Base-by-base conservation (phyloP, 306 rosid genomes). In the peach (Prunus persica) region DNA sequence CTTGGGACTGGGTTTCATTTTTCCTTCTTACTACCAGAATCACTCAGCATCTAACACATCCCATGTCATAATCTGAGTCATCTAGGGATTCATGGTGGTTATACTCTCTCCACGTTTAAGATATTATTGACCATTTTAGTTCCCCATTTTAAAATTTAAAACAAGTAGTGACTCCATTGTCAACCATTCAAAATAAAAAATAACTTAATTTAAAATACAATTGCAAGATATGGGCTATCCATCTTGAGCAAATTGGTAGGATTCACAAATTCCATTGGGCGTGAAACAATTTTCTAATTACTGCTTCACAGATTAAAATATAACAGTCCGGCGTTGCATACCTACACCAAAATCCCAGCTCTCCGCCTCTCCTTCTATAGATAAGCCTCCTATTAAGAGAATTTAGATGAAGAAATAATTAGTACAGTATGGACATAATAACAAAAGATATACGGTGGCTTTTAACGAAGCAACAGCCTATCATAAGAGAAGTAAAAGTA, bases 301-400 rank as follows among this genome's bases (percentile, higher is more conserved):
- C 72, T 24, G 28, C 27, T 27, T 9, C n/a, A 47, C 6, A 65
- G 61, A 60, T 51, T 11, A 30, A 62, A 66, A 79, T 13, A 38
- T 47, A 73, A 78, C 22, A 78, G 67, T 52, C 43, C 10, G 4
- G 20, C 6, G 18, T 45, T 65, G 78, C 91, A 69, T 90, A 94
- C 97, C 97, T 80, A 92, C 88, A 75, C 98, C 98, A 68, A 94
- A 82, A 70, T 95, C 98, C 98, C 98, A 95, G 75, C 89, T 89
- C 67, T 92, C 98, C 0, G 98, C 91, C 85, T 95, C 98, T 85
- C 98, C 98, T 89, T 95, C 96, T 62, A 95, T 91, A 88, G 91
- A 90, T 73, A 95, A 81, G 73, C 98, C 97, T 84, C 98, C 97
- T 95, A 77, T 52, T 81, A 78, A 18, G 43, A 25, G 34, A 73